A percentile compares a stretch with the other conserved stretches of the same genome.
Evolutionary conservation across 345 rosid species (phyloP).

Genomic region (Firmiana major): DNA sequence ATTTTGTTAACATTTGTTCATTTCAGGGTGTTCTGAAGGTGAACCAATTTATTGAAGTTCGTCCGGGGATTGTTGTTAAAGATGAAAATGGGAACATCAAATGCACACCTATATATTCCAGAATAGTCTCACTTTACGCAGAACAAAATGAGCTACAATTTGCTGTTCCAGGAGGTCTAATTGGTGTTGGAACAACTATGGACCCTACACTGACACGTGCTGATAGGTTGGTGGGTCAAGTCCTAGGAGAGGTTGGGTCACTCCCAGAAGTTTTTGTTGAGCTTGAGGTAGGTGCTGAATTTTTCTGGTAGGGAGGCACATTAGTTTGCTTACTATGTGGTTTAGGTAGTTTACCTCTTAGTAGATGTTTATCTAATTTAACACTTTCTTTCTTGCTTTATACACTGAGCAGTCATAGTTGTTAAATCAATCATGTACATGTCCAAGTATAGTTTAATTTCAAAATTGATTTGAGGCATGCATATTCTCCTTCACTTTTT

Average conservation of each 20-base stretch:
- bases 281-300: conserved; percentile 61
- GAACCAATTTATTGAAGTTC: conserved; percentile 78
- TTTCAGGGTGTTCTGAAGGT: conserved; percentile 91
- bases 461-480: neutral
- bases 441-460: neutral
- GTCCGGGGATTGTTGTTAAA: conserved; percentile 85
- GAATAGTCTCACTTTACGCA: conserved; percentile 73
- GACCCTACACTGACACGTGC: conserved; percentile 97
- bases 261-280: conserved; percentile 91
- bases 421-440: neutral
- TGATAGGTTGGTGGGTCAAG: conserved; percentile 95
- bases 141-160: conserved; percentile 94
- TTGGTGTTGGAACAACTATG: conserved; percentile 98
- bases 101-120: conserved; percentile 89
- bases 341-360: neutral
- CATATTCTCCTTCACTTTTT: neutral
- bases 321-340: neutral
- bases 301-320: no score
- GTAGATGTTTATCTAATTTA: neutral
- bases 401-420: neutral
- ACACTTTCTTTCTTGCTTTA: neutral
- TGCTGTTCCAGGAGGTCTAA: conserved; percentile 97
- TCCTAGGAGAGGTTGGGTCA: conserved; percentile 90
- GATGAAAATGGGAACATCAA: conserved; percentile 79
- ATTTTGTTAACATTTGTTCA: neutral